These are phyloP conservation scores for Beauveria caledonica DNA, from an alignment of 2,329 filamentous ascomycete species.

Conservation along the genomic window DNA sequence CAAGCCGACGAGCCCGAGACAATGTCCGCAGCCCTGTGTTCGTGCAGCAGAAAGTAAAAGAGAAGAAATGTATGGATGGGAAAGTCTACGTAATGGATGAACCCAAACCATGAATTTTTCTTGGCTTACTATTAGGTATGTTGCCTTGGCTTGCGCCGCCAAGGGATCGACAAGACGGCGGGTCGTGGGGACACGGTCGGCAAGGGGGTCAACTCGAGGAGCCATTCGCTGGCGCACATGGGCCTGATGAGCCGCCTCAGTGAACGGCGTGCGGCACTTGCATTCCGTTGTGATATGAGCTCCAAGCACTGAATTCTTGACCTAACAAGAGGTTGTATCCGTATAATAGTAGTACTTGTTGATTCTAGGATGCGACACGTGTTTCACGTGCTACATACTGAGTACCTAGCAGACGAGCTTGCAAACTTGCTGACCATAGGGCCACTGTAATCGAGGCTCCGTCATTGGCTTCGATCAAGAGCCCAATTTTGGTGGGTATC, in stretches of 20 bases:
- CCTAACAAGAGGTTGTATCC: neutral
- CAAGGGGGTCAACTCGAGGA: neutral
- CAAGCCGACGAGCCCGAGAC: neutral
- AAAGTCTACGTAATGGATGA: slow-evolving; percentile 5
- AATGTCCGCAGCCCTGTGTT: neutral
- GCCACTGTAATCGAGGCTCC: neutral
- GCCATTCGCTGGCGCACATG: slow-evolving; percentile 11
- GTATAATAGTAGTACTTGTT: neutral
- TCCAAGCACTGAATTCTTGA: neutral
- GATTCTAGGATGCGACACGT: neutral
- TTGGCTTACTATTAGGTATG: neutral
- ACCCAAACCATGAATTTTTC: neutral
- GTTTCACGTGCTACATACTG: neutral
- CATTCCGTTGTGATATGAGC: neutral
- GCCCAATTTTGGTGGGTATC: neutral
- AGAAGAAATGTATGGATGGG: neutral
- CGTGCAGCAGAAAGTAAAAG: neutral
- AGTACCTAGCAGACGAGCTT: neutral
- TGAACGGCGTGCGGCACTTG: neutral
- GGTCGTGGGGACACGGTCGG: neutral
- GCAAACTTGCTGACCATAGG: neutral
- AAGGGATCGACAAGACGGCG: slow-evolving; percentile 2
- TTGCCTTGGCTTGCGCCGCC: neutral
- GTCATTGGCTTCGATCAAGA: neutral
- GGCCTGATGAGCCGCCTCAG: neutral